These are phyloP conservation scores for Suillus occidentalis DNA, from an alignment of 768 basidiomycete genomes.

Conservation along the genomic window DNA sequence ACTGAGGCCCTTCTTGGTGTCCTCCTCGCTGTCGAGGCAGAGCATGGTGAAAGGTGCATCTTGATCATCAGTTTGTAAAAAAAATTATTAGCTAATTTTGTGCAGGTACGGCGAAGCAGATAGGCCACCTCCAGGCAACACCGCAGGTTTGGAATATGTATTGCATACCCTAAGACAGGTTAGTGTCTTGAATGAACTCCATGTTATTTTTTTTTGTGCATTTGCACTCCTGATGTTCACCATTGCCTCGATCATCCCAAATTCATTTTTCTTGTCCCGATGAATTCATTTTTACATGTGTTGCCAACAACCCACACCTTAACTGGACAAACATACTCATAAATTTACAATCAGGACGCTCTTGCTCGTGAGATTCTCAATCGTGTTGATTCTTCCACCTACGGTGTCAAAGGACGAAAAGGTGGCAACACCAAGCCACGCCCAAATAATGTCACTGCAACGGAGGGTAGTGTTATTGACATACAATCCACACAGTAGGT, in stretches of 20 bases:
- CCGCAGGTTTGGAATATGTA: slow-evolving; percentile 30
- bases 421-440: slow-evolving; percentile 36
- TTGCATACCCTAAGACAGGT: slow-evolving; percentile 55
- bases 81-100: not conserved
- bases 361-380: slow-evolving; percentile 78
- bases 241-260: too few species aligned
- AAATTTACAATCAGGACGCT: slow-evolving; percentile 52
- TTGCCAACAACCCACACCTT: not conserved
- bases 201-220: not conserved
- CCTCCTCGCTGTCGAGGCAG: slow-evolving; percentile 51
- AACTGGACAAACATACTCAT: not conserved
- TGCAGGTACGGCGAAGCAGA: slow-evolving; percentile 14
- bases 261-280: not conserved
- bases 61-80: slow-evolving; percentile 24
- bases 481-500: slow-evolving; percentile 66
- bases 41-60: slow-evolving; percentile 27
- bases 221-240: not conserved
- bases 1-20: slow-evolving; percentile 89
- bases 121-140: not conserved
- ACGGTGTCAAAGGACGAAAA: slow-evolving; percentile 73
- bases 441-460: slow-evolving; percentile 21
- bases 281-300: slow-evolving; percentile 2
- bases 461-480: slow-evolving; percentile 32
- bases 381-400: slow-evolving; percentile 79
- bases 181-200: slow-evolving; percentile 11